A percentile compares a stretch with the other conserved stretches of the same genome.
phyloP scores from a whole-genome alignment of 352 stramenopile species.

The Globisporangium acanthophoron region DNA sequence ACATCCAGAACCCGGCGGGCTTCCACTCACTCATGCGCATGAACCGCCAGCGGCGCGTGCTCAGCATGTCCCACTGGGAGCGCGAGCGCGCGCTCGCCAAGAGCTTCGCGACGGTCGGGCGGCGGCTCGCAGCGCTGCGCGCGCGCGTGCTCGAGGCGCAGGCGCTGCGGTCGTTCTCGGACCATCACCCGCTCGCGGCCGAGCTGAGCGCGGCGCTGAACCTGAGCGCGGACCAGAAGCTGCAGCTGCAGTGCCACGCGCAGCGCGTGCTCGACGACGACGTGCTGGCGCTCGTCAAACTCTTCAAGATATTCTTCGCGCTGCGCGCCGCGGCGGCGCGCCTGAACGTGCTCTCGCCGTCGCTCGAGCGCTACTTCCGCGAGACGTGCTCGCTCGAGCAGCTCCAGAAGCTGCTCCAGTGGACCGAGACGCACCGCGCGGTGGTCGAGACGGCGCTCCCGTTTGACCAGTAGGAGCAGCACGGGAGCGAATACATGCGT shows the following conservation, averaged over 20 bases:
- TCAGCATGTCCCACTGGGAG: constrained; percentile 39
- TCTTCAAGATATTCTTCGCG: constrained; percentile 80
- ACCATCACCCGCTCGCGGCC: constrained; percentile 22
- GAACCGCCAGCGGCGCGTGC: constrained; percentile 60
- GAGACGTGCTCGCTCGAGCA: constrained; percentile 68
- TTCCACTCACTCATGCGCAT: constrained; percentile 69
- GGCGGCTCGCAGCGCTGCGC: constrained; percentile 49
- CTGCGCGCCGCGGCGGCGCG: constrained; percentile 60
- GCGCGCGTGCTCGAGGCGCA: constrained; percentile 57
- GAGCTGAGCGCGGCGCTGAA: constrained; percentile 47
- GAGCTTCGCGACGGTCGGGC: constrained; percentile 53
- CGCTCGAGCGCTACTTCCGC: constrained; percentile 63
- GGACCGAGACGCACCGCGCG: constrained; percentile 61
- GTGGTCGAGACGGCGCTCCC: constrained; percentile 41
- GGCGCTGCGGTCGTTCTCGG: constrained; percentile 44
- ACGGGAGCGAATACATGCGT: background rate
- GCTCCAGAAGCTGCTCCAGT: constrained; percentile 65
- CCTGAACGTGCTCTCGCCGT: constrained; percentile 61
- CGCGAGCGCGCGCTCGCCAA: constrained; percentile 52
- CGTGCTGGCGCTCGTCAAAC: constrained; percentile 50
- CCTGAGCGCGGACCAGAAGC: constrained; percentile 47
- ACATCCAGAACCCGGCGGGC: constrained; percentile 59
- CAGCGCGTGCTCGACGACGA: constrained; percentile 59
- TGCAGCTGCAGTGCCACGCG: constrained; percentile 59
- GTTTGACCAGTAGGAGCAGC: constrained; percentile 9